A percentile compares a stretch with the other conserved stretches of the same genome.
These are phyloP conservation scores for Starmera quercuum DNA, from an alignment of 805 yeast genomes.

Conservation along the genomic window DNA sequence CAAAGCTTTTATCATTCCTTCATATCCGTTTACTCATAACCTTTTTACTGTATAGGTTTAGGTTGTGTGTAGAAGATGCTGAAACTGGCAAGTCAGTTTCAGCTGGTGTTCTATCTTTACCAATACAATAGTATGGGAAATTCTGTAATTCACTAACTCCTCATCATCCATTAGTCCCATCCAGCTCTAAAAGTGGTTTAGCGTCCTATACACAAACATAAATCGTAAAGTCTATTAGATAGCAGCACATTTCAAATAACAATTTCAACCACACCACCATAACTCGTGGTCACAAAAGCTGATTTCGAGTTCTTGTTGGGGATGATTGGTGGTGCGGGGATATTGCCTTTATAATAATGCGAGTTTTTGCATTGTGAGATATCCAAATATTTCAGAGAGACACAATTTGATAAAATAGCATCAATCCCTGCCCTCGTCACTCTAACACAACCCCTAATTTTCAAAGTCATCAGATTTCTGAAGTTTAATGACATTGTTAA, in stretches of 20 bases:
- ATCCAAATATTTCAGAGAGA: slow-evolving; percentile 44
- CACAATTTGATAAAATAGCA: slow-evolving; percentile 49
- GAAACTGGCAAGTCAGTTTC: too few relatives aligned
- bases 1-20: neutral
- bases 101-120: too few relatives aligned
- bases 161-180: too few relatives aligned
- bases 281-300: slow-evolving; percentile 49
- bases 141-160: too few relatives aligned
- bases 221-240: too few relatives aligned
- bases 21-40: too few relatives aligned
- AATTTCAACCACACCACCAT: slow-evolving; percentile 50
- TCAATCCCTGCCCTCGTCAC: slow-evolving; percentile 76
- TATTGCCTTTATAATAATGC: slow-evolving; percentile 52
- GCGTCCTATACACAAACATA: too few relatives aligned
- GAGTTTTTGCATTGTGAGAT: slow-evolving; percentile 70
- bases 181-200: too few relatives aligned
- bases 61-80: too few relatives aligned
- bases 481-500: slow-evolving; percentile 52
- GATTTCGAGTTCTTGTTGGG: slow-evolving; percentile 44
- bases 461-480: slow-evolving; percentile 37
- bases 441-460: slow-evolving; percentile 63
- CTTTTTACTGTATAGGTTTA: too few relatives aligned
- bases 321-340: slow-evolving; percentile 46
- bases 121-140: too few relatives aligned
- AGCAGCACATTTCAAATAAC: slow-evolving; percentile 28